Base-by-base conservation (phyloP, 1,284 basidiomycete genomes). In the Papiliotrema laurentii region DNA sequence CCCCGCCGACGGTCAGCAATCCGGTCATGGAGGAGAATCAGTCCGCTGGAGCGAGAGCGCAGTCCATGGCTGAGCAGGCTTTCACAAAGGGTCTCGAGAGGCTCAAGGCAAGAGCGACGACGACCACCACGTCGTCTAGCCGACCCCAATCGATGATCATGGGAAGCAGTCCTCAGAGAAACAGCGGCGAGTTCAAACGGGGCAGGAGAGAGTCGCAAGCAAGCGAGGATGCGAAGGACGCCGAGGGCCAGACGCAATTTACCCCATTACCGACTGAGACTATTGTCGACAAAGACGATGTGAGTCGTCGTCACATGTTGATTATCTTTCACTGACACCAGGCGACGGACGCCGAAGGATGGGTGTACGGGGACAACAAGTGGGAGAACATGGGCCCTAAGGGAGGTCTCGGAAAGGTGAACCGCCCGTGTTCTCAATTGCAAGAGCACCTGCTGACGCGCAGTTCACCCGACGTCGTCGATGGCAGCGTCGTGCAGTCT, bases 351-450 rank as follows among this genome's bases (percentile, higher is more conserved):
- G 66, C 78, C 1, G 89, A 94, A 51, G 92, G 92, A 1, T 96
- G 92, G 92, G 81, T 92, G 27, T 96, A 92, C 67, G 87, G 85
- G 3, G 93, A 94, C 64, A 97, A 97, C 72, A 93, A 94, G 66
- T 97, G 93, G 93, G 92, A 96, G 62, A 81, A 78, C 45, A 79
- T 82, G 53, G 83, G 81, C 51, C 77, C 77, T 45, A 86, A 84
- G 60, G 87, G 86, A 38, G 89, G 90, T 1, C 81, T 94, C 73
- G 88, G 92, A 60, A 90, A 90, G 77, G 80, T 81, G 46, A 56
- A 75, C 66, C 7, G 30, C 4, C 28, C 13, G 14, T n/a, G 14
- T n/a, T n/a, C 24, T 22, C 24, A 19, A 14, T 31, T 33, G 31
- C 16, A 34, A 10, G 2, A 22, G 18, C n/a, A 37, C 11, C 36